Evolutionary conservation across 441 rosid genomes (phyloP), one percentile per base, ranked within the genome.

Genomic region (Gossypium lobatum): DNA sequence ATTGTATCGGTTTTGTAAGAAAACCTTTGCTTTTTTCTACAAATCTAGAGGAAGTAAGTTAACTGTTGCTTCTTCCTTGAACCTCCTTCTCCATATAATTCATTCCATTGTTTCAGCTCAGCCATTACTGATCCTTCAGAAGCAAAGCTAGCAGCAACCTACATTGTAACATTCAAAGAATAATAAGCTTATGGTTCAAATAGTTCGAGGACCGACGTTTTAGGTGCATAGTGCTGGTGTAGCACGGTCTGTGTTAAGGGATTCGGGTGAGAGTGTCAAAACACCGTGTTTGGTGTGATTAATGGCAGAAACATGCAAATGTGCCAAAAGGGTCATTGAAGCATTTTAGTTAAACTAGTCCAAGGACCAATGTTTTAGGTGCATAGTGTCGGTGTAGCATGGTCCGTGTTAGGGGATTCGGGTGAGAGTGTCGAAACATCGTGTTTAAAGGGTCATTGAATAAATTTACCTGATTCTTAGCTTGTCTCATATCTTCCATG

Each of bases 91-190:
- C 98, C 97, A 57, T 90, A 90, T 78, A 89, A 72, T 2, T 95
- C 95, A 13, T 95, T 95, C 99, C 99, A 95, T 74, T 89, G 98
- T 82, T 89, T 93, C 67, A 95, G 86, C 87, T 93, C 98, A 5
- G 61, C 79, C 99, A 90, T 93, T 67, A 89, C 78, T 2, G 95
- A 82, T 67, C 97, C 99, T 78, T 89, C 92, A 8, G 95, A 64
- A 67, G 97, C 93, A 71, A 93, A 93, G 80, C 98, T 93, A 5
- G 97, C 92, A 23, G 99, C 93, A 68, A 95, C 95, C 98, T 95
- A 87, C 76, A 80, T 37, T 53, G 28, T 1, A n/a, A 65, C 18
- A 26, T 6, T n/a, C 3, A 1, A 58, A 23, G 17, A 34, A 34
- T 34, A 34, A 70, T 71, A 52, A 64, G 53, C 20, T 45, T 45